Base-by-base conservation (phyloP, 805 yeast genomes). In the Zygosaccharomyces bailii region DNA sequence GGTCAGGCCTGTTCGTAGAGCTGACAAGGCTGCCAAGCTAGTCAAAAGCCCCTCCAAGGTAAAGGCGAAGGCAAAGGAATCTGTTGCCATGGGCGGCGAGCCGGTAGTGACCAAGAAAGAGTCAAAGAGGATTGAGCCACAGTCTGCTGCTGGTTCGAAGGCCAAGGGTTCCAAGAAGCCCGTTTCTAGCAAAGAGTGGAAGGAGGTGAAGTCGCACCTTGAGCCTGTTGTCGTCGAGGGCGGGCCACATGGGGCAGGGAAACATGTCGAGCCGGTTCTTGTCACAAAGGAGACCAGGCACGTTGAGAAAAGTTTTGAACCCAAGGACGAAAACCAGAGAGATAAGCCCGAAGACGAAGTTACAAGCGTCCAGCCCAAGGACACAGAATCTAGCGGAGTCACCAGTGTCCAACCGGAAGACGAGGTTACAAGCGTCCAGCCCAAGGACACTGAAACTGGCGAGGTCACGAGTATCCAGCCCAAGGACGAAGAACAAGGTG, bases 71-170 rank as follows among this genome's bases (percentile, higher is more conserved):
- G 44, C 11, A 20, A 24, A 18, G 19, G 35, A 33, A 13, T 16
- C 16, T 14, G 40, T 24, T 17, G 44, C 24, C 14, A 39, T n/a
- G 25, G 39, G 20, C 3, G 44, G 14, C 14, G 37, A 21, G 10
- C 14, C 45, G 13, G 45, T 16, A 10, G 31, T 24, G 13, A 43
- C 33, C 24, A 27, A 39, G 21, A 27, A 39, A 20, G 49, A 24
- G 11, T 42, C 19, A 2, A 5, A 14, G 8, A 36, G 11, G 13
- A 7, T 17, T 7, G 43, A 25, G n/a, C 8, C 14, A 5, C 32
- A 44, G 17, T 34, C 6, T 29, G 42, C n/a, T n/a, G n/a, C n/a
- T n/a, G n/a, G n/a, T n/a, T n/a, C n/a, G n/a, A n/a, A n/a, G n/a
- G n/a, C n/a, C n/a, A n/a, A n/a, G n/a, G n/a, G n/a, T n/a, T n/a